A percentile compares a stretch with the other conserved stretches of the same genome.
Conservation (phyloP, 345 rosid species). For the Lepidium aucheri region DNA sequence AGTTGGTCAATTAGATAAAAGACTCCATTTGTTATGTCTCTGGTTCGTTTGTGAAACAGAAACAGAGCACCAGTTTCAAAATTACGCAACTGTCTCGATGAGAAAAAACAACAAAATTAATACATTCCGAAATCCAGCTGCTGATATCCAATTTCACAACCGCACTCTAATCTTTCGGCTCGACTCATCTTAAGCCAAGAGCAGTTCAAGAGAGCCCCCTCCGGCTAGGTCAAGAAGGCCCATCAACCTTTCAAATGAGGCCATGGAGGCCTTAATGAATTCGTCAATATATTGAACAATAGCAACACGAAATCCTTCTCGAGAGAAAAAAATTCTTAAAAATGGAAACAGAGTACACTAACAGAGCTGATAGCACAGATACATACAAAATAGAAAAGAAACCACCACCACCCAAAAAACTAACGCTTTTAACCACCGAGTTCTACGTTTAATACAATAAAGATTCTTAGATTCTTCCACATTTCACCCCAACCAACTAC, state of each 20-base stretch:
- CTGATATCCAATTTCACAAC: no score
- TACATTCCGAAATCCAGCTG: neutral
- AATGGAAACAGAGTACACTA: conserved; percentile 11
- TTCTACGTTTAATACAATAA: conserved; percentile 7
- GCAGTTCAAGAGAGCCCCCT: no score
- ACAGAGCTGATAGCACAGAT: conserved; percentile 8
- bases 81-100: neutral
- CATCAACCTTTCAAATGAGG: neutral
- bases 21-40: neutral
- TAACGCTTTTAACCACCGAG: conserved; percentile 13
- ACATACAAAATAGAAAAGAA: conserved; percentile 2
- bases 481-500: conserved; percentile 10
- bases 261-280: neutral
- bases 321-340: neutral
- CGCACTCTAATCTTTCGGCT: neutral
- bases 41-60: neutral
- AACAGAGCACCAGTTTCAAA: neutral
- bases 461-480: neutral
- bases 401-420: conserved; percentile 7
- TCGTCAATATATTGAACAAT: neutral
- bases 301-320: neutral
- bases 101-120: neutral
- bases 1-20: neutral
- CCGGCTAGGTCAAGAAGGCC: neutral
- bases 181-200: no score